Percentiles rank a stretch among this genome's conserved stretches.
These are phyloP conservation scores for Mortierella sp. DNA, from an alignment of 371 early-diverging fungal genomes.

Conservation along the genomic window DNA sequence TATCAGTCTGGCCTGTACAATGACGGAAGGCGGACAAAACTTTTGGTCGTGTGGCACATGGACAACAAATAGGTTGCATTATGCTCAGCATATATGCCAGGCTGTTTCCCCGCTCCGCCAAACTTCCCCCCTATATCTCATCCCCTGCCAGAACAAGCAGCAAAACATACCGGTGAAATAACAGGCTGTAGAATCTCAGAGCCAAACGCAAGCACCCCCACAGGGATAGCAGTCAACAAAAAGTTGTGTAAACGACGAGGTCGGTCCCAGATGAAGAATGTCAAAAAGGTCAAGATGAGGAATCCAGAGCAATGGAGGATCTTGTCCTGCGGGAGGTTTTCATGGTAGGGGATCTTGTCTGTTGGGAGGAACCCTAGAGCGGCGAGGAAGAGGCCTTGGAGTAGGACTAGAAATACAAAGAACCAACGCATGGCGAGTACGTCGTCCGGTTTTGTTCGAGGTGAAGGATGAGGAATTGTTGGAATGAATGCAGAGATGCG, in stretches of 20 bases:
- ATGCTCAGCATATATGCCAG: neutral
- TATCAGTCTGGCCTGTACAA: neutral
- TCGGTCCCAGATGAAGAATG: conserved; percentile 52
- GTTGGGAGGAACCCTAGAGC: conserved; percentile 46
- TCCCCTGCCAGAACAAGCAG: neutral
- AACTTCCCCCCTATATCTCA: neutral
- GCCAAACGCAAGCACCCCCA: conserved; percentile 38
- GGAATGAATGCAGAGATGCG: neutral
- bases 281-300: conserved; percentile 47
- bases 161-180: conserved; percentile 40
- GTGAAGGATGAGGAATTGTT: neutral
- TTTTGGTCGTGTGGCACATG: neutral
- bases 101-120: neutral
- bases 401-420: conserved; percentile 38
- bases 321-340: conserved; percentile 47
- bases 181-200: conserved; percentile 52
- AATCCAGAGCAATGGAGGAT: conserved; percentile 49
- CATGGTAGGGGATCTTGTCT: conserved; percentile 54
- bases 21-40: neutral
- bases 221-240: conserved; percentile 34
- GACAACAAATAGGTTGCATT: neutral
- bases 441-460: neutral
- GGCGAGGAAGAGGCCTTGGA: conserved; percentile 42
- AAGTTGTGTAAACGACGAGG: conserved; percentile 31
- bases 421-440: conserved; percentile 31